Percentiles rank a stretch among this genome's conserved stretches.
These are phyloP conservation scores for Kodamaea alishanica DNA, from an alignment of 1,139 yeast species.

Conservation along the genomic window DNA sequence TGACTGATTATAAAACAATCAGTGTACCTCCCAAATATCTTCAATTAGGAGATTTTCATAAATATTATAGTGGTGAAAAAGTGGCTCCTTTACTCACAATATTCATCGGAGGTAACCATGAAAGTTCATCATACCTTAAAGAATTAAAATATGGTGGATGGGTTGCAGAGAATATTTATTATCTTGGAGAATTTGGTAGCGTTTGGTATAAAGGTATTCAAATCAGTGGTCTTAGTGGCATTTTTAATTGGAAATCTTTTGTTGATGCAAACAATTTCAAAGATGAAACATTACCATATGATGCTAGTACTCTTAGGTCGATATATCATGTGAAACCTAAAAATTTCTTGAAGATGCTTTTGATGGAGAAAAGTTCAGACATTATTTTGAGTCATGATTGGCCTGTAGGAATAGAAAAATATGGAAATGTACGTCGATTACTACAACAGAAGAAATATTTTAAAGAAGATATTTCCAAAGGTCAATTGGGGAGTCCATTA, in stretches of 20 bases:
- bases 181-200: conserved; percentile 74
- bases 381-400: conserved; percentile 83
- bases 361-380: conserved; percentile 35
- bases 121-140: conserved; percentile 71
- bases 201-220: conserved; percentile 70
- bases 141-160: conserved; percentile 88
- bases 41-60: conserved; percentile 70
- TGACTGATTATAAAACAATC: conserved; percentile 62
- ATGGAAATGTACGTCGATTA: conserved; percentile 54
- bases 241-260: conserved; percentile 51
- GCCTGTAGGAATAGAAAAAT: conserved; percentile 77
- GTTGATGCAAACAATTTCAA: conserved; percentile 10
- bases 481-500: conserved; percentile 74
- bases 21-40: conserved; percentile 56
- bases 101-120: conserved; percentile 95
- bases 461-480: conserved; percentile 54
- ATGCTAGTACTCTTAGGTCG: conserved; percentile 44
- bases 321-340: conserved; percentile 72
- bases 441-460: conserved; percentile 65
- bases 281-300: conserved; percentile 49
- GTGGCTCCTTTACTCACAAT: conserved; percentile 75
- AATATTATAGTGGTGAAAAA: conserved; percentile 59
- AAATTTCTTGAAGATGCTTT: conserved; percentile 56
- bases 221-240: conserved; percentile 84
- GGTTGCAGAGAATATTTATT: conserved; percentile 91